Percentiles rank a stretch among this genome's conserved stretches.
These are phyloP conservation scores for Chenopodium formosanum DNA, from an alignment of 148 eudicot species.

Conservation along the genomic window DNA sequence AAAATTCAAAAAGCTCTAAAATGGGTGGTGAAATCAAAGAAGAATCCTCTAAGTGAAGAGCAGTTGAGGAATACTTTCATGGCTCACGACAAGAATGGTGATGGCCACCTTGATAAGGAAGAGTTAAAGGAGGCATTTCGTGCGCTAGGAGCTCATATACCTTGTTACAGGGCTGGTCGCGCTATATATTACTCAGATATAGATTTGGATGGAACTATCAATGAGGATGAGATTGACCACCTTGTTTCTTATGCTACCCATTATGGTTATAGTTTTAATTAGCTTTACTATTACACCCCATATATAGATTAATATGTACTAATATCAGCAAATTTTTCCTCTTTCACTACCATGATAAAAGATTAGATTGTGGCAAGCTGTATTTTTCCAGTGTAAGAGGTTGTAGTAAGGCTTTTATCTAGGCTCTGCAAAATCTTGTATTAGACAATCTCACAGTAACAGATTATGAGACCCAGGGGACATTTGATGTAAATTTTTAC, in stretches of 20 bases:
- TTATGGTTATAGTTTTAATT: conserved; percentile 26
- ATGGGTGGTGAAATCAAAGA: conserved; percentile 19
- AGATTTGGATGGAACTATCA: conserved; percentile 39
- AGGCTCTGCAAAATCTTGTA: too few relatives aligned
- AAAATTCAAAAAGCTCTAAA: conserved; percentile 14
- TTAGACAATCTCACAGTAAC: too few relatives aligned
- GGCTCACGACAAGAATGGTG: conserved; percentile 38
- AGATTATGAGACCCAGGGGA: too few relatives aligned
- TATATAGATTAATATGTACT: not conserved
- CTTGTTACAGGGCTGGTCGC: conserved; percentile 34
- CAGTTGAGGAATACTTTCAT: conserved; percentile 36
- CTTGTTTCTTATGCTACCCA: conserved; percentile 40
- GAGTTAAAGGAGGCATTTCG: conserved; percentile 43
- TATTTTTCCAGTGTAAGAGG: not conserved
- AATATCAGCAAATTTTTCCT: too few relatives aligned
- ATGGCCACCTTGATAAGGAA: conserved; percentile 41
- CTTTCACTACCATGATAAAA: too few relatives aligned
- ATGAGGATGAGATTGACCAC: conserved; percentile 38
- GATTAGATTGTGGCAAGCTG: not conserved
- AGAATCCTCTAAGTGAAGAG: conserved; percentile 24
- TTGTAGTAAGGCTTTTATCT: too few relatives aligned
- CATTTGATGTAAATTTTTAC: too few relatives aligned
- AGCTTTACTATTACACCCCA: not conserved
- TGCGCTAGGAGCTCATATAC: conserved; percentile 31
- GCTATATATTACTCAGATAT: conserved; percentile 39